These are phyloP conservation scores for Escallonia rubra DNA, from an alignment of 129 eudicot species.

Conservation along the genomic window DNA sequence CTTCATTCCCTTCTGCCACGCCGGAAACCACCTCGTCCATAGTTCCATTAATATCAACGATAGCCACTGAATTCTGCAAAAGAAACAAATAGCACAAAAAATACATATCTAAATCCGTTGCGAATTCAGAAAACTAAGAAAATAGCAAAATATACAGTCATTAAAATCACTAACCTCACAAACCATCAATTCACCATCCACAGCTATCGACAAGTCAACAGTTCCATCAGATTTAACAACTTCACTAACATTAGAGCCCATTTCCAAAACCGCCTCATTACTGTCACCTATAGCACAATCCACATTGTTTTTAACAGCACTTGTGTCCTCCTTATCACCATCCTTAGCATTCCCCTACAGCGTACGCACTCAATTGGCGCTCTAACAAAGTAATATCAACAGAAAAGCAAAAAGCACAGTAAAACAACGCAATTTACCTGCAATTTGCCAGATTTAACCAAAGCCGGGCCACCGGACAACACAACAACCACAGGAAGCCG, in stretches of 20 bases:
- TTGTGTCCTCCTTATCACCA: slow-evolving; percentile 8
- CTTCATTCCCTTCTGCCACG: too few relatives aligned
- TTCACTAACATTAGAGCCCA: slow-evolving; percentile 11
- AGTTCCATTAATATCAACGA: too few relatives aligned
- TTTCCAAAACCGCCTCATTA: slow-evolving; percentile 8
- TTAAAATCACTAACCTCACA: slow-evolving; percentile 41
- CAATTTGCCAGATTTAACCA: slow-evolving; percentile 13
- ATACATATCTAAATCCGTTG: neutral
- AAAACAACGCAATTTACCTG: slow-evolving; percentile 13
- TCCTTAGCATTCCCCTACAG: slow-evolving; percentile 30
- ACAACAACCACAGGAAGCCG: slow-evolving; percentile 36
- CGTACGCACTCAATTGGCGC: too few relatives aligned
- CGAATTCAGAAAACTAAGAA: neutral
- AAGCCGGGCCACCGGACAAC: neutral
- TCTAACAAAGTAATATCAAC: too few relatives aligned
- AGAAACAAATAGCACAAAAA: neutral
- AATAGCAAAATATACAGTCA: neutral
- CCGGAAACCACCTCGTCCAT: too few relatives aligned
- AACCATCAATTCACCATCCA: slow-evolving; percentile 29
- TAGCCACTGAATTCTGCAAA: neutral
- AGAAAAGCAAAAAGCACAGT: neutral
- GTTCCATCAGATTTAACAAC: slow-evolving; percentile 4
- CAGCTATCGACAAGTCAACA: slow-evolving; percentile 11
- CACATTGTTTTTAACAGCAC: slow-evolving; percentile 5
- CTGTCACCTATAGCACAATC: slow-evolving; percentile 8